A percentile compares a stretch with the other conserved stretches of the same genome.
Conservation (phyloP, 176 grass and related monocot species). For the Pontederia paniculata region DNA sequence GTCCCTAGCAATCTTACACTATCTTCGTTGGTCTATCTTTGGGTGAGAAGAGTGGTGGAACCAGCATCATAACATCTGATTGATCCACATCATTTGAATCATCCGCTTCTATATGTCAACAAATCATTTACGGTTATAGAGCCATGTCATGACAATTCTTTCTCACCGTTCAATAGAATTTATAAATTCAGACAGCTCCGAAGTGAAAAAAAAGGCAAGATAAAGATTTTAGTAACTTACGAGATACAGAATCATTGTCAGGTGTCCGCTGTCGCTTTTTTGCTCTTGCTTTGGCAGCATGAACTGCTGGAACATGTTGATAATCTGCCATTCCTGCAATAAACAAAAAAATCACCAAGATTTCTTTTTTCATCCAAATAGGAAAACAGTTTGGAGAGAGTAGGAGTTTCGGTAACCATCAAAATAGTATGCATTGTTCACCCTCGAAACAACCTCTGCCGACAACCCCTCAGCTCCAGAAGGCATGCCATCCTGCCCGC, state of each 20-base stretch:
- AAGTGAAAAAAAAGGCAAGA: background rate
- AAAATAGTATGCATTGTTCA: conserved; percentile 55
- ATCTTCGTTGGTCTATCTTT: conserved; percentile 76
- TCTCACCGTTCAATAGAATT: conserved; percentile 13
- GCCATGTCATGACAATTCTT: conserved; percentile 11
- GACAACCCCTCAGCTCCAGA: background rate
- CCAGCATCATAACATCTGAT: conserved; percentile 73
- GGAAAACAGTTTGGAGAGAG: background rate
- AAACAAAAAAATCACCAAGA: background rate
- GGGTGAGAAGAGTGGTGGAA: conserved; percentile 67
- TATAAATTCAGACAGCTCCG: background rate
- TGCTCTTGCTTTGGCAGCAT: conserved; percentile 54
- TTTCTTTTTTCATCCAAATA: background rate
- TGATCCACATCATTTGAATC: conserved; percentile 37
- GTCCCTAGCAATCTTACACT: conserved; percentile 39
- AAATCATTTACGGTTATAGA: conserved; percentile 4
- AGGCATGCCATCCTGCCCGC: background rate
- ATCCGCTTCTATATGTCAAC: conserved; percentile 28
- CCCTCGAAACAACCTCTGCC: conserved; percentile 50
- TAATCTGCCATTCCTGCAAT: conserved; percentile 69
- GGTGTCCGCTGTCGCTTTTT: conserved; percentile 38
- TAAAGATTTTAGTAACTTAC: background rate
- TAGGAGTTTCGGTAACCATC: conserved; percentile 25
- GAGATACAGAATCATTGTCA: conserved; percentile 2
- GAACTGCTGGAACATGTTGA: conserved; percentile 68